A percentile compares a stretch with the other conserved stretches of the same genome.
These are phyloP conservation scores for Xylariaceae sp. DNA, from an alignment of 2,329 filamentous ascomycete species.

Conservation along the genomic window DNA sequence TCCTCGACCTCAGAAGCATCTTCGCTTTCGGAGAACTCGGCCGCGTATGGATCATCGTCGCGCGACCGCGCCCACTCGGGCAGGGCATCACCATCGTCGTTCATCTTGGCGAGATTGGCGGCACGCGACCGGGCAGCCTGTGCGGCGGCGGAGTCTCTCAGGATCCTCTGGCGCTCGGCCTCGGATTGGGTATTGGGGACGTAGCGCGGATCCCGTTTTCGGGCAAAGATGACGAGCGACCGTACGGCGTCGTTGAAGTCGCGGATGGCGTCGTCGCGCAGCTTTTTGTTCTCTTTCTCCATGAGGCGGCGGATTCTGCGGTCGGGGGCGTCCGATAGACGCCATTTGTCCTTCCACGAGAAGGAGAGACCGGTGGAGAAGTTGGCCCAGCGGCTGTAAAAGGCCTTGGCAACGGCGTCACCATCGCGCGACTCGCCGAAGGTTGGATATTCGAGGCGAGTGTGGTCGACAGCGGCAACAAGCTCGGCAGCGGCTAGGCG, in stretches of 20 bases:
- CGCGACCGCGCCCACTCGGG: conserved; percentile 72
- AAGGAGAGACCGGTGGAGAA: conserved; percentile 86
- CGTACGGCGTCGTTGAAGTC: conserved; percentile 93
- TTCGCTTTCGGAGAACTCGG: conserved; percentile 58
- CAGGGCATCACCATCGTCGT: conserved; percentile 55
- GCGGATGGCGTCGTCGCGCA: conserved; percentile 74
- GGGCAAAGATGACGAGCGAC: conserved; percentile 80
- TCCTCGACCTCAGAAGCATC: conserved; percentile 54
- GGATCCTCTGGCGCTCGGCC: conserved; percentile 70
- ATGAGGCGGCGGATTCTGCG: conserved; percentile 76
- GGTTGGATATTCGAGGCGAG: conserved; percentile 67
- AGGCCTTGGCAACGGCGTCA: conserved; percentile 70
- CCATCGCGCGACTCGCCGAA: conserved; percentile 75
- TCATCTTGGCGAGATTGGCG: conserved; percentile 71
- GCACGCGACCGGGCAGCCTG: conserved; percentile 82
- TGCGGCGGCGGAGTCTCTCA: conserved; percentile 74
- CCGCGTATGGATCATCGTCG: conserved; percentile 44
- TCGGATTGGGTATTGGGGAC: conserved; percentile 72
- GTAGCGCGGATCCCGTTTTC: conserved; percentile 87
- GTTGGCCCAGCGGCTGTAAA: conserved; percentile 75
- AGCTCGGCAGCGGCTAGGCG: conserved; percentile 79
- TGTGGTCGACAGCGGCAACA: conserved; percentile 67
- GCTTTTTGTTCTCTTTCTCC: conserved; percentile 90
- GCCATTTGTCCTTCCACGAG: conserved; percentile 83
- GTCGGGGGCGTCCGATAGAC: conserved; percentile 81